Conservation (phyloP, 2,329 filamentous ascomycete genomes). For the Monosporascus sp. region DNA sequence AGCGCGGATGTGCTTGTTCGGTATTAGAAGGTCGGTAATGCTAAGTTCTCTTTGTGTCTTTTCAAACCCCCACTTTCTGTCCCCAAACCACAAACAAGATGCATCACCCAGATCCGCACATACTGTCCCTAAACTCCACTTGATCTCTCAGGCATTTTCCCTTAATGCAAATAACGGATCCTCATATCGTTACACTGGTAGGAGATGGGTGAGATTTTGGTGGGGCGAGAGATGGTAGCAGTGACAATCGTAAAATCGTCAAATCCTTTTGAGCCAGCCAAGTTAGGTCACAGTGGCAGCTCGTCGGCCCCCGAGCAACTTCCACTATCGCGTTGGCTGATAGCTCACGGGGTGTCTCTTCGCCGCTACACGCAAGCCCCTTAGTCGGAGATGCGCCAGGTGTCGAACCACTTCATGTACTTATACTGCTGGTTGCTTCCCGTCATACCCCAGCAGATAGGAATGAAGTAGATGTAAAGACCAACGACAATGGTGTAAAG, state of each 20-base stretch:
- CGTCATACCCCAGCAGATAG: conserved; percentile 94
- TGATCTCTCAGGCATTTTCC: conserved; percentile 7
- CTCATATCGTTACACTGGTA: conserved; percentile 22
- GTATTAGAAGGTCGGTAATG: background rate
- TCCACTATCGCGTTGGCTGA: background rate
- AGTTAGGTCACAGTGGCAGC: conserved; percentile 8
- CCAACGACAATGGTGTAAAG: conserved; percentile 73
- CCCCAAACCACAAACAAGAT: conserved; percentile 1
- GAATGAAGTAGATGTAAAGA: conserved; percentile 85
- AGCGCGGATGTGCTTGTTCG: too few species aligned
- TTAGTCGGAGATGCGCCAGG: conserved; percentile 76
- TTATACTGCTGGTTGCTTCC: conserved; percentile 78
- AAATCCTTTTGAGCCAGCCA: too few species aligned
- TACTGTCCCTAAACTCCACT: conserved; percentile 17
- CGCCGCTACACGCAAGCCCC: background rate
- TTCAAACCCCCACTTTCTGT: background rate
- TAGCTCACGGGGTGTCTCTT: background rate
- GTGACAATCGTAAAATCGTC: background rate
- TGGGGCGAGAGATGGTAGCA: conserved; percentile 4
- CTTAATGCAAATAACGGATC: conserved; percentile 15
- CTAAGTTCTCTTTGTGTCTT: background rate
- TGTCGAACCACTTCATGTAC: conserved; percentile 90
- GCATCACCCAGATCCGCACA: conserved; percentile 12
- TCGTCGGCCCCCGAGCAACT: background rate
- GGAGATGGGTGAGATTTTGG: conserved; percentile 9